These are phyloP conservation scores for Cordyceps fumosorosea DNA, from an alignment of 2,329 filamentous ascomycete genomes.

Conservation along the genomic window DNA sequence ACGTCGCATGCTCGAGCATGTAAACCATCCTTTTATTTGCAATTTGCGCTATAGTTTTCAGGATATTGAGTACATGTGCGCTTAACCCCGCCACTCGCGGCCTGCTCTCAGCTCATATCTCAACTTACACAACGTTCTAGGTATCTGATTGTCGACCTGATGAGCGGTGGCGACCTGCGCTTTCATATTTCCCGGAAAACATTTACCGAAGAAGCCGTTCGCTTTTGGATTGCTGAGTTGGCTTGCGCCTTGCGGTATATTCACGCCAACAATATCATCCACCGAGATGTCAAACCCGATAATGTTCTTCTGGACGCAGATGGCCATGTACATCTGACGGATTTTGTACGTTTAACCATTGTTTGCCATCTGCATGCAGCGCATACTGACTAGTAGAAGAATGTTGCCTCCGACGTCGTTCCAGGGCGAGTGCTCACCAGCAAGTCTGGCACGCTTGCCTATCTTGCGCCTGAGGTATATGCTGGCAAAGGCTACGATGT, in stretches of 20 bases:
- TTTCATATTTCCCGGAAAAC: conserved; percentile 98
- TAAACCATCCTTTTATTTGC: conserved; percentile 97
- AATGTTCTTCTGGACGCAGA: conserved; percentile 84
- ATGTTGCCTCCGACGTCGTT: conserved; percentile 90
- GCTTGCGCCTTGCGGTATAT: conserved; percentile 87
- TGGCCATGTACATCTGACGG: conserved; percentile 92
- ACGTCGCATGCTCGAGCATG: conserved; percentile 93
- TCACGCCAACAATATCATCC: conserved; percentile 79
- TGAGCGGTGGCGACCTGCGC: conserved; percentile 93
- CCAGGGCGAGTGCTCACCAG: conserved; percentile 79
- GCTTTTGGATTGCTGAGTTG: conserved; percentile 94
- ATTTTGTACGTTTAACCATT: conserved; percentile 66
- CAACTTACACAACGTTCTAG: conserved; percentile 35
- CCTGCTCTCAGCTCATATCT: neutral
- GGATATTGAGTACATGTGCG: conserved; percentile 96
- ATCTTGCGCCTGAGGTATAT: conserved; percentile 94
- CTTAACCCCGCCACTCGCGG: conserved; percentile 13
- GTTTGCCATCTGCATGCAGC: too few relatives aligned
- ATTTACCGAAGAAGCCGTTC: conserved; percentile 93
- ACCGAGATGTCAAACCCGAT: conserved; percentile 87
- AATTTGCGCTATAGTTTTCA: conserved; percentile 99
- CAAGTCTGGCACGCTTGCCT: conserved; percentile 94
- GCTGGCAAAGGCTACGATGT: conserved; percentile 80
- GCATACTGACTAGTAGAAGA: conserved; percentile 48
- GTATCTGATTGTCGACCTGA: conserved; percentile 96